Conservation (phyloP, 495 filamentous ascomycete genomes). For the Xylaria cubensis region DNA sequence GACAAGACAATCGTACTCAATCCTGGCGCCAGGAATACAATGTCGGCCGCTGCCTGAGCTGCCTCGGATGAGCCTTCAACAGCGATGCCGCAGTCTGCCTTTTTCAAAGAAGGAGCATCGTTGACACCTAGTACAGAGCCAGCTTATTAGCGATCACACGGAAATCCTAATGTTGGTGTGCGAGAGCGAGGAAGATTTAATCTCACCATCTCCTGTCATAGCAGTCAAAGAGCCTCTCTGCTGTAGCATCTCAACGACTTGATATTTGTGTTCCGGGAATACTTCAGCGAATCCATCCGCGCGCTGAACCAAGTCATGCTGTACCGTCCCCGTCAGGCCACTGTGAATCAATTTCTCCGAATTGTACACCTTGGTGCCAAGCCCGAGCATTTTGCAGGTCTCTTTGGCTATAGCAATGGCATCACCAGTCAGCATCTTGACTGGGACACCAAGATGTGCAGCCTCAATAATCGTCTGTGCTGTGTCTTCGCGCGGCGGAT, state of each 20-base stretch:
- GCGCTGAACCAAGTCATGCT: constrained; percentile 91
- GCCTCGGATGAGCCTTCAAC: constrained; percentile 92
- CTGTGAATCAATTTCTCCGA: constrained; percentile 81
- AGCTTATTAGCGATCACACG: constrained; percentile 3
- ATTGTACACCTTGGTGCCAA: constrained; percentile 93
- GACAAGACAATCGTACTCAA: constrained; percentile 90
- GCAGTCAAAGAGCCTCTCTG: constrained; percentile 94
- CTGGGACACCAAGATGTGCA: constrained; percentile 79
- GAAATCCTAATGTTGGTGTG: not conserved
- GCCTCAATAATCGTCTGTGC: constrained; percentile 89
- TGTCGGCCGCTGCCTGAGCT: constrained; percentile 89
- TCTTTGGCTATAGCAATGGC: constrained; percentile 91
- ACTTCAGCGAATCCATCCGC: constrained; percentile 96
- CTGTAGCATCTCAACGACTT: constrained; percentile 95
- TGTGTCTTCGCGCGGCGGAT: constrained; percentile 89
- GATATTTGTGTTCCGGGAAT: constrained; percentile 97
- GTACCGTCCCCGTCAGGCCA: constrained; percentile 87
- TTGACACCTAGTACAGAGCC: constrained; percentile 70
- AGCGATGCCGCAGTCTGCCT: constrained; percentile 91
- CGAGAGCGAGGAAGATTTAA: not conserved
- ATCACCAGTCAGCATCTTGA: constrained; percentile 97
- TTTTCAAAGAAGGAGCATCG: constrained; percentile 94
- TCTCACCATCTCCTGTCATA: constrained; percentile 86
- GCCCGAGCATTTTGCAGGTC: constrained; percentile 85
- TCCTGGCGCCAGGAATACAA: constrained; percentile 89